Conservation (phyloP, 805 yeast genomes). For the Monosporozyma aerobia region DNA sequence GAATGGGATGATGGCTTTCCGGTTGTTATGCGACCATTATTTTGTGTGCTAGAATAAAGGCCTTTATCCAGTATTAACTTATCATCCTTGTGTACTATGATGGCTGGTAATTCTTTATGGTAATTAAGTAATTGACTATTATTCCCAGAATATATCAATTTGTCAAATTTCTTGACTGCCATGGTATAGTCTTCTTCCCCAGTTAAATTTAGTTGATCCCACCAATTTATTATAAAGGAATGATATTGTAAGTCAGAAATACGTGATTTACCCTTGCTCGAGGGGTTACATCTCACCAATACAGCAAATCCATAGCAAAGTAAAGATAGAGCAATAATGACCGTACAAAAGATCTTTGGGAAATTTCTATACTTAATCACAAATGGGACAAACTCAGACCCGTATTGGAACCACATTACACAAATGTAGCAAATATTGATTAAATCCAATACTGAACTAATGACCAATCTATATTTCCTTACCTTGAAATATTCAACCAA, state of each 20-base stretch:
- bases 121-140: constrained; percentile 15
- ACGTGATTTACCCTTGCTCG: constrained; percentile 5
- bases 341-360: constrained; percentile 42
- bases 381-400: constrained; percentile 42
- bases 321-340: constrained; percentile 52
- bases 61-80: not conserved
- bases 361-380: constrained; percentile 50
- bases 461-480: constrained; percentile 50
- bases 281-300: constrained; percentile 38
- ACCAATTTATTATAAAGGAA: constrained; percentile 32
- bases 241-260: constrained; percentile 23
- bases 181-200: constrained; percentile 27
- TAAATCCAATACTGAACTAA: constrained; percentile 53
- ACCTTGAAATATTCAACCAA: constrained; percentile 46
- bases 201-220: constrained; percentile 22
- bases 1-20: not conserved
- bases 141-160: constrained; percentile 18
- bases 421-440: constrained; percentile 33
- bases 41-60: not conserved
- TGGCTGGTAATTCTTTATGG: constrained; percentile 20
- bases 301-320: constrained; percentile 50
- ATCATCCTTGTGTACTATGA: constrained; percentile 3
- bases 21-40: not conserved
- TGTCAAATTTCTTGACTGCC: constrained; percentile 16
- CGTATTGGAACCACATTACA: constrained; percentile 50